phyloP scores from a whole-genome alignment of 306 rosid species.

The Dryas alaskensis region DNA sequence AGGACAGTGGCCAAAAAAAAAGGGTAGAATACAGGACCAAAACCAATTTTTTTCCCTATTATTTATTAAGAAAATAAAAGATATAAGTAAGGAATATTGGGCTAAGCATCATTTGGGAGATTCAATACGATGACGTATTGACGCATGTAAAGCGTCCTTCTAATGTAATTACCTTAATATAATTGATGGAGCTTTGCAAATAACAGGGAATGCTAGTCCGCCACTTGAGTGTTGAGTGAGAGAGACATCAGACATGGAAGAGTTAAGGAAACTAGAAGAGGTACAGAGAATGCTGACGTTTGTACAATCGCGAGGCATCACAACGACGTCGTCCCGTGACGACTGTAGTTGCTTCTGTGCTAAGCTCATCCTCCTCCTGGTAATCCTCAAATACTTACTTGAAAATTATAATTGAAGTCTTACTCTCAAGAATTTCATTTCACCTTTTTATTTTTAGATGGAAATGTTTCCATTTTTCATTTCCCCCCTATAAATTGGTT shows the following conservation, averaged over 20 bases:
- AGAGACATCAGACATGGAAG: slow-evolving; percentile 48
- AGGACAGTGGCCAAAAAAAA: too few species aligned
- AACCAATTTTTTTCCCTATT: too few species aligned
- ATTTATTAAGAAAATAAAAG: too few species aligned
- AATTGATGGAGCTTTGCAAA: too few species aligned
- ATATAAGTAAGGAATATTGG: too few species aligned
- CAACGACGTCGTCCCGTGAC: slow-evolving; percentile 16
- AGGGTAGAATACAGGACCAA: too few species aligned
- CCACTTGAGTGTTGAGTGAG: neutral
- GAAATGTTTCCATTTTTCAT: neutral
- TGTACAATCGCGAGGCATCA: slow-evolving; percentile 38
- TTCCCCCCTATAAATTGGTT: neutral
- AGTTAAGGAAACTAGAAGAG: slow-evolving; percentile 53
- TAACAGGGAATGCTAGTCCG: too few species aligned
- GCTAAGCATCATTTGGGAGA: too few species aligned
- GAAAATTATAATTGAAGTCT: neutral
- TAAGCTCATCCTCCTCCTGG: slow-evolving; percentile 54
- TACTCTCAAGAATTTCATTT: neutral
- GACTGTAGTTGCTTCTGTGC: slow-evolving; percentile 49
- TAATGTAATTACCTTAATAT: too few species aligned
- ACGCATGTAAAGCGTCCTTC: too few species aligned
- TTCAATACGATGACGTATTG: too few species aligned
- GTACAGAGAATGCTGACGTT: slow-evolving; percentile 44
- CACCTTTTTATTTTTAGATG: neutral
- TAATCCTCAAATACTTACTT: slow-evolving; percentile 1